A percentile compares a stretch with the other conserved stretches of the same genome.
These are phyloP conservation scores for Leccinum broughii DNA, from an alignment of 768 basidiomycete genomes.

Conservation along the genomic window DNA sequence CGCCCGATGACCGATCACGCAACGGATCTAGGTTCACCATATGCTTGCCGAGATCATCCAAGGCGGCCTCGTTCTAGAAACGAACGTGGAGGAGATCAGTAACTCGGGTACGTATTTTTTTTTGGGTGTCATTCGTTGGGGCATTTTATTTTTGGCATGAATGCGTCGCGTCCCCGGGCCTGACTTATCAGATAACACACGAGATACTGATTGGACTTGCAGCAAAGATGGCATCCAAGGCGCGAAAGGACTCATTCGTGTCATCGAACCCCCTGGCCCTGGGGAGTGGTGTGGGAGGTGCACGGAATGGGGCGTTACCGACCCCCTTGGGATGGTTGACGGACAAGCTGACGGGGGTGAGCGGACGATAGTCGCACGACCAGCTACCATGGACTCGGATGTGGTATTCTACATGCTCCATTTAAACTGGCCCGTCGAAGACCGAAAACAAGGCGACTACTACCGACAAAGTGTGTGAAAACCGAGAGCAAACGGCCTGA, in stretches of 20 bases:
- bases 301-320: conserved; percentile 59
- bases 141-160: conserved; percentile 1
- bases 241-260: conserved; percentile 74
- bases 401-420: conserved; percentile 4
- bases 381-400: neutral
- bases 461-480: conserved; percentile 1
- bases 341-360: conserved; percentile 66
- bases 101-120: conserved; percentile 51
- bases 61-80: conserved; percentile 95
- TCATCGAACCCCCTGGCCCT: conserved; percentile 83
- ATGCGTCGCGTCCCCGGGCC: neutral
- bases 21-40: conserved; percentile 67
- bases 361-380: conserved; percentile 40
- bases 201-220: conserved; percentile 18
- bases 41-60: conserved; percentile 96
- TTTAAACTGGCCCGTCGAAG: neutral
- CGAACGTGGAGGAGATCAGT: conserved; percentile 86
- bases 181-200: conserved; percentile 3
- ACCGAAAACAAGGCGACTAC: neutral
- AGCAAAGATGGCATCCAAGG: conserved; percentile 72
- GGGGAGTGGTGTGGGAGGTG: conserved; percentile 59
- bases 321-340: conserved; percentile 82
- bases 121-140: neutral
- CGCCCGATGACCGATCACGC: conserved; percentile 4
- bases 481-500: neutral